These are phyloP conservation scores for Alectoria sarmentosa DNA, from an alignment of 495 filamentous ascomycete genomes.

Conservation along the genomic window DNA sequence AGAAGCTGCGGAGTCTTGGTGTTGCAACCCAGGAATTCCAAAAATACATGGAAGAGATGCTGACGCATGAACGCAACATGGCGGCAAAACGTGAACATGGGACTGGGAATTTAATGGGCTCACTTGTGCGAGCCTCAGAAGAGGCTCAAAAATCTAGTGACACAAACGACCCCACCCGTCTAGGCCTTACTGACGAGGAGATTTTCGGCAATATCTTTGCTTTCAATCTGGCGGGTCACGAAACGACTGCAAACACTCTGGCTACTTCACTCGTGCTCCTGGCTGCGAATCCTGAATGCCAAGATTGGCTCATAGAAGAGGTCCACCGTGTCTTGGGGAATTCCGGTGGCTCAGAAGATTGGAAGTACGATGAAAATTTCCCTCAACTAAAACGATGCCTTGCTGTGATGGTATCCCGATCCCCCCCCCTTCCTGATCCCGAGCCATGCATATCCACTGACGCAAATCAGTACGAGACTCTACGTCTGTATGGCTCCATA, in stretches of 20 bases:
- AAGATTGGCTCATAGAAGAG: slow-evolving; percentile 44
- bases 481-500: slow-evolving; percentile 45
- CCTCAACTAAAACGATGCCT: slow-evolving; percentile 20
- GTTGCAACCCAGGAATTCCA: slow-evolving; percentile 29
- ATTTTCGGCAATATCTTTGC: slow-evolving; percentile 49
- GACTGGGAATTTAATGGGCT: slow-evolving; percentile 35
- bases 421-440: neutral
- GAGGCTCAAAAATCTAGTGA: slow-evolving; percentile 18
- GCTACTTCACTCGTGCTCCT: slow-evolving; percentile 43
- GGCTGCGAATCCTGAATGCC: slow-evolving; percentile 41
- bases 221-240: slow-evolving; percentile 49
- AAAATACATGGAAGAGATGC: slow-evolving; percentile 28
- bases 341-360: slow-evolving; percentile 21
- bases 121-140: slow-evolving; percentile 36
- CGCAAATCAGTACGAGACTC: slow-evolving; percentile 37
- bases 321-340: slow-evolving; percentile 25
- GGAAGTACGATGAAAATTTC: slow-evolving; percentile 27
- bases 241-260: slow-evolving; percentile 47
- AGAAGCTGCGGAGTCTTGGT: slow-evolving; percentile 29
- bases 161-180: neutral
- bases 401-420: slow-evolving; percentile 23
- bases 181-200: slow-evolving; percentile 37
- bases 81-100: slow-evolving; percentile 15
- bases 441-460: neutral
- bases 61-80: slow-evolving; percentile 19